Base-by-base conservation (phyloP, 1,284 basidiomycete species). In the Trichosporon sp. region DNA sequence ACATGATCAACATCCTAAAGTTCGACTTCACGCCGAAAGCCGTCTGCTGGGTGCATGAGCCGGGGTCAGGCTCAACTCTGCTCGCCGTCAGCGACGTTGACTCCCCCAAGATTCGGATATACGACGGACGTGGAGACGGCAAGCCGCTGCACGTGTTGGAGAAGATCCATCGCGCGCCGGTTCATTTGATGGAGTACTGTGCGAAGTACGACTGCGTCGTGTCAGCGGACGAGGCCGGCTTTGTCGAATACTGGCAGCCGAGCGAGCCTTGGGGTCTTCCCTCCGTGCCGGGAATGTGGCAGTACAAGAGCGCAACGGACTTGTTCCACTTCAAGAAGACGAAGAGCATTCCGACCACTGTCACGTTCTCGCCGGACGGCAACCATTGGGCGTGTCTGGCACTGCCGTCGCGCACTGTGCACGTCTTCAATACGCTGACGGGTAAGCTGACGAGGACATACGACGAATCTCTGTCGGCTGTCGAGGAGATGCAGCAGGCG, bases 311-410 rank as follows among this genome's bases (percentile, higher is more conserved):
- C 61, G 88, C 90, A 59, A 99, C 97, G 0, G 95, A 98, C 79
- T 84, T 99, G 38, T 99, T 98, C 83, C 96, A 98, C 76, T 99
- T 99, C 85, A 98, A 98, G 86, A 99, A 98, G 94, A 90, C 92
- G 51, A 96, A 94, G 86, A 92, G 93, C 2, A 90, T 90, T 11
- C 94, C 96, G 1, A 93, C 94, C 1, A 94, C 93, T 71, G 88
- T 99, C 69, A 93, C 92, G 2, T 88, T 99, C 74, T 96, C 95
- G 0, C 94, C 94, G 1, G 91, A 94, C 79, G 91, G 89, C 3
- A 89, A 89, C 6, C 91, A 92, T 26, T 98, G 98, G 81, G 92
- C 92, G 54, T 94, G 94, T 5, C 92, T 96, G 81, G 97, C 96
- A 51, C 87, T 96, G 0, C 91, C 92, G 11, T 94, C 97, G 80